Conservation (phyloP, 1,284 basidiomycete genomes). For the Cutaneotrichosporon mucoides region DNA sequence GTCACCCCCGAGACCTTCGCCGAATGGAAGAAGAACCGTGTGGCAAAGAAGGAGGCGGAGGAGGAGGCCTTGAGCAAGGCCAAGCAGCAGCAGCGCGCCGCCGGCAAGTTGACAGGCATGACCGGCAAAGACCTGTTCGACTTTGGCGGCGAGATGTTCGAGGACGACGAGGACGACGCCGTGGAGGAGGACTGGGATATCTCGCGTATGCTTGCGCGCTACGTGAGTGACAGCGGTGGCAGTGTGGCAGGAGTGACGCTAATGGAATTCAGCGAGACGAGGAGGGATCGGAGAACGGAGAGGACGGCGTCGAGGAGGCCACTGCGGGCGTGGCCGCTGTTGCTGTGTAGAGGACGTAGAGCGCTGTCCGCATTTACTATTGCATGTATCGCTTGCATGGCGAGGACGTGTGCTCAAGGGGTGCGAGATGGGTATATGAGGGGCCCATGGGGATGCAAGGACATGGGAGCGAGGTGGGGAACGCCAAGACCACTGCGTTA, state of each 20-base stretch:
- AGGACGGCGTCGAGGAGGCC: conserved; percentile 58
- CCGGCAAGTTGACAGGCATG: conserved; percentile 90
- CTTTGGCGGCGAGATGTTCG: conserved; percentile 94
- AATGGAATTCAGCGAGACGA: conserved; percentile 57
- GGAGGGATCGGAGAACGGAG: conserved; percentile 53
- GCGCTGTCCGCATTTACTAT: background rate
- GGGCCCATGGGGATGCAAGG: no score
- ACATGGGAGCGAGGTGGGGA: no score
- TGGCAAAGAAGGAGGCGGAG: conserved; percentile 90
- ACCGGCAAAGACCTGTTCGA: conserved; percentile 95
- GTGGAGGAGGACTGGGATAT: conserved; percentile 50
- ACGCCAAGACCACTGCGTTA: no score
- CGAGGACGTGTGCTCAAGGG: no score
- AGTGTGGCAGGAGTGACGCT: no score
- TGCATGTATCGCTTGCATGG: background rate
- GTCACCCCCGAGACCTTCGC: conserved; percentile 93
- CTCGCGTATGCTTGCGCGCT: conserved; percentile 43
- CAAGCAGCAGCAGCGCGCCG: conserved; percentile 76
- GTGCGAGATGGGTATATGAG: no score
- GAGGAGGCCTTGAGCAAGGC: conserved; percentile 73
- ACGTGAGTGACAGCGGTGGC: conserved; percentile 14
- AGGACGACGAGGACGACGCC: conserved; percentile 64
- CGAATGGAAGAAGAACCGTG: conserved; percentile 87
- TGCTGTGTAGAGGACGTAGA: background rate
- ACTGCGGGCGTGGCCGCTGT: conserved; percentile 16